Evolutionary conservation across 2,329 filamentous ascomycete genomes (phyloP).

Genomic region (Sclerotiophoma versabilis): DNA sequence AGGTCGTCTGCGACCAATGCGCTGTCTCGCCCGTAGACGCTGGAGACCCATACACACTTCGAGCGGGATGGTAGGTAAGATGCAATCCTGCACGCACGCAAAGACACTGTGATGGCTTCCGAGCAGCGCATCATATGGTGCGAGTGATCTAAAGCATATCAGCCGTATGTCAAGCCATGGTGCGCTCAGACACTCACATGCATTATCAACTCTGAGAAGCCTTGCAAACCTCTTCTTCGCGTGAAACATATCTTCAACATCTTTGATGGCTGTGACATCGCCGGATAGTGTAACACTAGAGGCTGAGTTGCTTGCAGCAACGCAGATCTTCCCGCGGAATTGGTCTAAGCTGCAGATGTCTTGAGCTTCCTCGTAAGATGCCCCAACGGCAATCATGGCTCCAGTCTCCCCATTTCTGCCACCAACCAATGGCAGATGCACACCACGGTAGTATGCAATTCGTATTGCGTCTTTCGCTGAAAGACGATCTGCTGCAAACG

Average conservation of each 20-base stretch:
- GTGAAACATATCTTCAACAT: conserved; percentile 25
- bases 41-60: conserved; percentile 9
- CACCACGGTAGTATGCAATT: conserved; percentile 24
- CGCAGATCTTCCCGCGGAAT: conserved; percentile 22
- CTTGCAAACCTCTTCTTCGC: conserved; percentile 50
- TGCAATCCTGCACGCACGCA: conserved; percentile 1
- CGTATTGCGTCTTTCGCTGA: conserved; percentile 19
- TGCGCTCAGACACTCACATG: background rate
- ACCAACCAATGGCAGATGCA: conserved; percentile 5
- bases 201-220: conserved; percentile 50
- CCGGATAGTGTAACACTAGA: conserved; percentile 55
- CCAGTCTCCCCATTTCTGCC: conserved; percentile 19
- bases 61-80: background rate
- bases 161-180: background rate
- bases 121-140: conserved; percentile 48
- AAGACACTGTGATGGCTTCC: conserved; percentile 15
- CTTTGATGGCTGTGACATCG: conserved; percentile 49
- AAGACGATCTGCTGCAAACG: conserved; percentile 32
- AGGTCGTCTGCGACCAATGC: conserved; percentile 19
- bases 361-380: conserved; percentile 2
- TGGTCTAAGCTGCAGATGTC: background rate
- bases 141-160: conserved; percentile 54
- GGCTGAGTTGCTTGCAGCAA: conserved; percentile 40
- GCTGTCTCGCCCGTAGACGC: background rate
- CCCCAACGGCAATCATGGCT: conserved; percentile 44